Evolutionary conservation across 768 basidiomycete species (phyloP).

Genomic region (Crassisporium funariophilum): DNA sequence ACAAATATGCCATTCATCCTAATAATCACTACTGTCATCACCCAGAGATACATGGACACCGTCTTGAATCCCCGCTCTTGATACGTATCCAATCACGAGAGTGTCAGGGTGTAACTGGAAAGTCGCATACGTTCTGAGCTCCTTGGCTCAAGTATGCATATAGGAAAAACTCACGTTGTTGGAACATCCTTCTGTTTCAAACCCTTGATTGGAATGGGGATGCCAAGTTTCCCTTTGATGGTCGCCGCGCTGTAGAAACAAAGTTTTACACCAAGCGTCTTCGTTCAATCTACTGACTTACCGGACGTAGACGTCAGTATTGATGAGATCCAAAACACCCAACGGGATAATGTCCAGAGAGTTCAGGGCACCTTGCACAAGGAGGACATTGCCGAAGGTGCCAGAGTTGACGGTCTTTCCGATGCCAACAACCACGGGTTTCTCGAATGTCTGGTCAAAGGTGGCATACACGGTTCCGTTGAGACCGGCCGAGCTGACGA

Average conservation of each 20-base stretch:
- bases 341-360: constrained; percentile 57
- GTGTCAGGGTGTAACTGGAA: too few relatives aligned
- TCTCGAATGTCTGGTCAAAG: constrained; percentile 58
- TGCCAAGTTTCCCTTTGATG: constrained; percentile 32
- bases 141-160: too few relatives aligned
- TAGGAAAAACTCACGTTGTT: constrained; percentile 29
- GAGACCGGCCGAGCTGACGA: constrained; percentile 45
- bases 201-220: constrained; percentile 36
- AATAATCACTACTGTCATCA: too few relatives aligned
- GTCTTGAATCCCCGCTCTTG: too few relatives aligned
- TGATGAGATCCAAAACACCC: constrained; percentile 50
- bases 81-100: too few relatives aligned
- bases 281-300: constrained; percentile 15
- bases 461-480: constrained; percentile 56
- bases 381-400: constrained; percentile 50
- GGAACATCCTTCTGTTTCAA: constrained; percentile 36
- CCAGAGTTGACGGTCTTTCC: constrained; percentile 58
- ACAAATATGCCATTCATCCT: too few relatives aligned
- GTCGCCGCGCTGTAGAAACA: constrained; percentile 32
- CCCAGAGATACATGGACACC: too few relatives aligned
- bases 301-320: constrained; percentile 39
- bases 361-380: constrained; percentile 49
- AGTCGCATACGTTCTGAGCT: too few relatives aligned
- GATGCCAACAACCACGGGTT: constrained; percentile 49
- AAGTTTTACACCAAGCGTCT: neutral